Evolutionary conservation across 352 stramenopile species (phyloP), one percentile per base, ranked within the genome.

Genomic region (Aphanomyces stellatus): DNA sequence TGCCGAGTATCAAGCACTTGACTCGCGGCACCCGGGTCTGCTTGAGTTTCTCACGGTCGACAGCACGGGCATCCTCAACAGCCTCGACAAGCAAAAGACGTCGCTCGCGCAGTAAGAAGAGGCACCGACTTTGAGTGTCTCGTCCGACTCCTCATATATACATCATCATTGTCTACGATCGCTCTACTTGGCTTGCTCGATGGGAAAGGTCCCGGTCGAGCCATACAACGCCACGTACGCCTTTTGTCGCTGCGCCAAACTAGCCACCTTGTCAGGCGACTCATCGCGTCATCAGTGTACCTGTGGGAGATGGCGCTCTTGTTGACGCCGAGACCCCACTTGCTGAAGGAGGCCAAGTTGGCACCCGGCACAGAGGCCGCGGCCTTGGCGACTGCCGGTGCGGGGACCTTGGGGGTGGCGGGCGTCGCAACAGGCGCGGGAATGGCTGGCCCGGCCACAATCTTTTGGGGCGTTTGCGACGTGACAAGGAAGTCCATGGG

Each of bases 1-100:
- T 51, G 64, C 87, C 30, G 86, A 94, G 70, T 94, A 91, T 63
- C 80, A 90, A 82, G 76, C 81, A 61, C 68, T 94, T 22, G 86
- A 94, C 61, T 82, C 73, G 27, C 90, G 91, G 64, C 86, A 93
- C 71, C 84, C 86, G 3, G 84, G 86, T 11, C 72, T 94, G 48
- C 91, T 90, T 65, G 83, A 91, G 57, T 94, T 94, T 68, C 74
- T 94, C 48, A 94, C 83, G 19, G 86, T 94, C 46, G 86, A 94
- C 69, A 82, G 84, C 11, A 81, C 91, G 28, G 84, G 86, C 31
- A 82, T 90, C 65, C 71, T 94, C 30, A 91, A 81, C 72, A 82
- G 90, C 74, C 73, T 94, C 42, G 86, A 94, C 64, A 91, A 84
- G 65, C 81, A 91, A 35, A 85, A 91, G 65, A 91, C 82, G 25